phyloP scores from a whole-genome alignment of 2,329 filamentous ascomycete species.

The Elsinoe arachidis region DNA sequence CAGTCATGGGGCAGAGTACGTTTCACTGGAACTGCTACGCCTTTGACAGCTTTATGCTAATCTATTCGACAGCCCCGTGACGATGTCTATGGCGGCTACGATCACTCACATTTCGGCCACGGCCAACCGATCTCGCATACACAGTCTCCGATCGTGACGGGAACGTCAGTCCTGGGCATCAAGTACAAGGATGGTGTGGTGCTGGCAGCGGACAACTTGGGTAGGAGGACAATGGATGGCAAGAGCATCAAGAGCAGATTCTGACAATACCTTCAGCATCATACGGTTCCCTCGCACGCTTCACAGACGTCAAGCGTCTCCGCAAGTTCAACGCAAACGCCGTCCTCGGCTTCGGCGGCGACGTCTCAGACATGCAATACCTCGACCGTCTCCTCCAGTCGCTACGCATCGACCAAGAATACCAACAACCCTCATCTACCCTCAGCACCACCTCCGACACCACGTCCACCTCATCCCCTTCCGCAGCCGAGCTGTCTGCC shows the following conservation, averaged over 20 bases:
- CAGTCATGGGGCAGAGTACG: conserved; percentile 58
- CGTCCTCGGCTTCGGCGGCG: conserved; percentile 88
- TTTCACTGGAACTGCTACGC: conserved; percentile 15
- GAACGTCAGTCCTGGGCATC: conserved; percentile 87
- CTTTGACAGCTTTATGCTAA: conserved; percentile 23
- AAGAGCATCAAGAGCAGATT: background rate
- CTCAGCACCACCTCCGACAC: conserved; percentile 20
- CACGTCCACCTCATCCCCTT: background rate
- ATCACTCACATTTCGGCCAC: conserved; percentile 71
- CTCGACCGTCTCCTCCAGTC: conserved; percentile 83
- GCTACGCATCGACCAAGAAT: conserved; percentile 82
- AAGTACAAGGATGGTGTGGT: conserved; percentile 97
- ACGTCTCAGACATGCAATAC: conserved; percentile 99
- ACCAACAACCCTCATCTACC: conserved; percentile 43
- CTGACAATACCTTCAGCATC: conserved; percentile 54
- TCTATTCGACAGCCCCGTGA: conserved; percentile 67
- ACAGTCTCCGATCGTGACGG: conserved; percentile 86
- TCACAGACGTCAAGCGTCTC: conserved; percentile 93
- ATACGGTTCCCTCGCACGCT: conserved; percentile 89
- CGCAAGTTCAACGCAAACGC: conserved; percentile 76
- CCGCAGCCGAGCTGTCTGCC: conserved; percentile 6
- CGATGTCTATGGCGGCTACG: conserved; percentile 92
- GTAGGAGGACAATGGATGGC: conserved; percentile 40
- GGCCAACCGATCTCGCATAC: conserved; percentile 68
- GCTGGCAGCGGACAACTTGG: conserved; percentile 93